Evolutionary conservation across 164 flowering plant genomes (phyloP).

Genomic region (Chimonanthus salicifolius): DNA sequence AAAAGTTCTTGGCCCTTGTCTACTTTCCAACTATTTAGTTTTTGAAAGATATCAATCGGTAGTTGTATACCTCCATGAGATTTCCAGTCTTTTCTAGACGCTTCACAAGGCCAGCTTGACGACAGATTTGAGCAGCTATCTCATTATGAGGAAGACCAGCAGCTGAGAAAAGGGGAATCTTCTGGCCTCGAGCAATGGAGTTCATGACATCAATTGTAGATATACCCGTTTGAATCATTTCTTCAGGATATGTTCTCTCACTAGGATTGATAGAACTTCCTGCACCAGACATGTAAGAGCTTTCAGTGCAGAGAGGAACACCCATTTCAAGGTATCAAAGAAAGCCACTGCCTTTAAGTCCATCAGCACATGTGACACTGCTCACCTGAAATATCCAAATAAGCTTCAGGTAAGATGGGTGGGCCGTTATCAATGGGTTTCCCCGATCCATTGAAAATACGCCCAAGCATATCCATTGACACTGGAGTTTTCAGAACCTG

Average conservation of each 20-base stretch:
- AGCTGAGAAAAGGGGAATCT: slow-evolving; percentile 98
- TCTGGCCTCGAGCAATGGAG: slow-evolving; percentile 96
- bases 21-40: not conserved
- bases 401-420: slow-evolving; percentile 94
- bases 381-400: slow-evolving; percentile 93
- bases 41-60: not conserved
- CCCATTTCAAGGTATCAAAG: not conserved
- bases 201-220: slow-evolving; percentile 99
- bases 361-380: not conserved
- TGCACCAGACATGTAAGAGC: slow-evolving; percentile 14
- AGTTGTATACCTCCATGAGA: slow-evolving; percentile 64
- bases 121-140: slow-evolving; percentile 98
- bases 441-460: slow-evolving; percentile 98
- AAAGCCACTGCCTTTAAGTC: not conserved
- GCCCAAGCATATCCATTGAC: slow-evolving; percentile 97
- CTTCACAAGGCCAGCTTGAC: slow-evolving; percentile 95
- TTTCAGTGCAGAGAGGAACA: not conserved
- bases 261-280: slow-evolving; percentile 99
- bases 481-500: slow-evolving; percentile 99
- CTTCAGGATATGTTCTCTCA: slow-evolving; percentile 99
- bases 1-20: not conserved
- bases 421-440: slow-evolving; percentile 99
- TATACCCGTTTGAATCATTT: slow-evolving; percentile 99
- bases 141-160: slow-evolving; percentile 99
- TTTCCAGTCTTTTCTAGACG: slow-evolving; percentile 69